These are phyloP conservation scores for Podospora pseudopauciseta DNA, from an alignment of 495 filamentous ascomycete genomes.

Conservation along the genomic window DNA sequence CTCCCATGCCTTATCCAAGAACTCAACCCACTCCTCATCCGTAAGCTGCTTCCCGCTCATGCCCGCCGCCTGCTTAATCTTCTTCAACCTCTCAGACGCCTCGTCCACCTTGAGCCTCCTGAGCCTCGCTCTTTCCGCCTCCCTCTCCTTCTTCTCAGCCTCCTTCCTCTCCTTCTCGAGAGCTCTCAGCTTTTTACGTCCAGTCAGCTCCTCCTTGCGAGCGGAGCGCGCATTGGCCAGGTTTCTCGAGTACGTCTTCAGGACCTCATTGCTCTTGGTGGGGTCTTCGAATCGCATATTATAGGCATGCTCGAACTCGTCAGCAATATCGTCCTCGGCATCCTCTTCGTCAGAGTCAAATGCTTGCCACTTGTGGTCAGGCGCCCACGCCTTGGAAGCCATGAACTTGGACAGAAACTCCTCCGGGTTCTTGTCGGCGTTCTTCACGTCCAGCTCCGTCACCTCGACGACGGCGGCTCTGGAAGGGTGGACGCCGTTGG, in stretches of 20 bases:
- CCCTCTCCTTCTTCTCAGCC: constrained; percentile 67
- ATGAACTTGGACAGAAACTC: constrained; percentile 87
- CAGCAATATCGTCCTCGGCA: constrained; percentile 74
- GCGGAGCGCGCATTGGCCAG: constrained; percentile 74
- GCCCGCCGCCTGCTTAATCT: constrained; percentile 85
- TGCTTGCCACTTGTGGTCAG: constrained; percentile 58
- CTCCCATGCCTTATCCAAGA: constrained; percentile 83
- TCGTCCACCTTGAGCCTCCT: constrained; percentile 86
- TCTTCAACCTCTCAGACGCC: constrained; percentile 71
- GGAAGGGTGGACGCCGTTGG: constrained; percentile 44
- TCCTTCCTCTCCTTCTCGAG: constrained; percentile 72
- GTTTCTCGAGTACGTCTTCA: constrained; percentile 85
- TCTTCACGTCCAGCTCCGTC: constrained; percentile 61
- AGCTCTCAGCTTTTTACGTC: constrained; percentile 72
- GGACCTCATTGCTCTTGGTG: constrained; percentile 71
- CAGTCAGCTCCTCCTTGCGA: constrained; percentile 72
- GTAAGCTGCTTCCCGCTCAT: constrained; percentile 63
- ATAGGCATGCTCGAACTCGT: constrained; percentile 88
- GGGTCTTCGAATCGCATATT: constrained; percentile 96
- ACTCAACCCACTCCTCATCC: constrained; percentile 71
- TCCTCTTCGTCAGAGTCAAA: constrained; percentile 93
- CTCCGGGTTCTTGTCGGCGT: constrained; percentile 87
- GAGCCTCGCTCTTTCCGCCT: constrained; percentile 77
- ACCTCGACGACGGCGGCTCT: constrained; percentile 46
- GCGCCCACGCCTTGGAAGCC: constrained; percentile 81